Conservation (phyloP, 129 eudicot genomes). For the Oenanthe sinensis region DNA sequence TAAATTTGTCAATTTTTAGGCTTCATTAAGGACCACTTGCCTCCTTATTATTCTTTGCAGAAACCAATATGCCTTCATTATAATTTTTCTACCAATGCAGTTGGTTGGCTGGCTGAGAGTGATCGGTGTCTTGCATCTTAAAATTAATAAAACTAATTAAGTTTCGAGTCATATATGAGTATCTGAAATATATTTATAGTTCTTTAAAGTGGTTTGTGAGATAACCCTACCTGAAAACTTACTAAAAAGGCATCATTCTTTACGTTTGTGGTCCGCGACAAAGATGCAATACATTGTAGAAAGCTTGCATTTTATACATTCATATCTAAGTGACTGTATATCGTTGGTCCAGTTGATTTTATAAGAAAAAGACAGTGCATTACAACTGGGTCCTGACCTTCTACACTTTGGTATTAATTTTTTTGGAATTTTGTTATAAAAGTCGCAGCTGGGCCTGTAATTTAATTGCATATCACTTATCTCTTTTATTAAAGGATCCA, state of each 20-base stretch:
- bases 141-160: not conserved
- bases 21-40: slow-evolving; percentile 10
- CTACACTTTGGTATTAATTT: not conserved
- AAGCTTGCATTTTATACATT: slow-evolving; percentile 7
- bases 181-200: not conserved
- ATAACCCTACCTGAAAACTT: slow-evolving; percentile 12
- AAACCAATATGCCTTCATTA: slow-evolving; percentile 12
- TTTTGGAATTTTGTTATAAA: not conserved
- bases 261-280: slow-evolving; percentile 17
- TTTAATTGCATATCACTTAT: not conserved
- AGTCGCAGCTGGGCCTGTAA: not conserved
- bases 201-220: not conserved
- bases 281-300: slow-evolving; percentile 8
- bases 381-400: not conserved
- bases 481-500: too few relatives aligned
- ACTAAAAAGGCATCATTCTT: not conserved
- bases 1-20: not conserved
- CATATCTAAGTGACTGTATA: not conserved
- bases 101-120: slow-evolving; percentile 8
- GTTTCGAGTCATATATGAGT: not conserved
- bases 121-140: not conserved
- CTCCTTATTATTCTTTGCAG: not conserved
- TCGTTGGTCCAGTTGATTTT: not conserved
- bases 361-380: not conserved
- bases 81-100: not conserved